Evolutionary conservation across 106 monocot species (phyloP).

Genomic region (Narthecium ossifragum): DNA sequence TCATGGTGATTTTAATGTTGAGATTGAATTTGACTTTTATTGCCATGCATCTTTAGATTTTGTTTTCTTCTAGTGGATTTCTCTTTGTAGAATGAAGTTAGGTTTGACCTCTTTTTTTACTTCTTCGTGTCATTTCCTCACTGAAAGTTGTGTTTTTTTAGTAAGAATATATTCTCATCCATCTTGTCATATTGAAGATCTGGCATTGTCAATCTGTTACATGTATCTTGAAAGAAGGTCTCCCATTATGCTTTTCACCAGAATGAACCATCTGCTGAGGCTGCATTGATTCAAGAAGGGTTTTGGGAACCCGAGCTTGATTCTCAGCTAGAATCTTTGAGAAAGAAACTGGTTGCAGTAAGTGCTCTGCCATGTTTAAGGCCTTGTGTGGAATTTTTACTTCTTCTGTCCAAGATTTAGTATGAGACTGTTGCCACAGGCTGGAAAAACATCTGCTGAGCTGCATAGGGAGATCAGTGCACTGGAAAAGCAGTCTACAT

Average conservation of each 20-base stretch:
- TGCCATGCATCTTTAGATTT: too few relatives aligned
- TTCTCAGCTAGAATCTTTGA: conserved; percentile 46
- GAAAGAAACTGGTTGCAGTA: conserved; percentile 59
- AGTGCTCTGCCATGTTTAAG: conserved; percentile 7
- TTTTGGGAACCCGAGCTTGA: conserved; percentile 39
- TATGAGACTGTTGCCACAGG: conserved; percentile 17
- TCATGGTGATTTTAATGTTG: too few relatives aligned
- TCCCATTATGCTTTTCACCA: conserved; percentile 12
- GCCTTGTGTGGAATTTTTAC: neutral
- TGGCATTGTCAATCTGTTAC: neutral
- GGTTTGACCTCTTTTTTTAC: neutral
- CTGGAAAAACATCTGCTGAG: conserved; percentile 36
- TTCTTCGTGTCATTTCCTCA: neutral
- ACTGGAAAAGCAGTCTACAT: conserved; percentile 47
- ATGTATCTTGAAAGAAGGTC: too few relatives aligned
- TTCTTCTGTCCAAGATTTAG: neutral
- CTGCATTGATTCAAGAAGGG: conserved; percentile 22
- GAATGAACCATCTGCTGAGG: conserved; percentile 19
- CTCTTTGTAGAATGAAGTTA: too few relatives aligned
- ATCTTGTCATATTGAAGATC: too few relatives aligned
- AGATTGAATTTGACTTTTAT: too few relatives aligned
- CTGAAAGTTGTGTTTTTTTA: neutral
- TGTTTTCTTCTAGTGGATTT: too few relatives aligned
- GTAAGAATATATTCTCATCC: neutral
- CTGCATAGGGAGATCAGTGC: conserved; percentile 35